These are phyloP conservation scores for Colletotrichum caudatum DNA, from an alignment of 2,329 filamentous ascomycete species.

Conservation along the genomic window DNA sequence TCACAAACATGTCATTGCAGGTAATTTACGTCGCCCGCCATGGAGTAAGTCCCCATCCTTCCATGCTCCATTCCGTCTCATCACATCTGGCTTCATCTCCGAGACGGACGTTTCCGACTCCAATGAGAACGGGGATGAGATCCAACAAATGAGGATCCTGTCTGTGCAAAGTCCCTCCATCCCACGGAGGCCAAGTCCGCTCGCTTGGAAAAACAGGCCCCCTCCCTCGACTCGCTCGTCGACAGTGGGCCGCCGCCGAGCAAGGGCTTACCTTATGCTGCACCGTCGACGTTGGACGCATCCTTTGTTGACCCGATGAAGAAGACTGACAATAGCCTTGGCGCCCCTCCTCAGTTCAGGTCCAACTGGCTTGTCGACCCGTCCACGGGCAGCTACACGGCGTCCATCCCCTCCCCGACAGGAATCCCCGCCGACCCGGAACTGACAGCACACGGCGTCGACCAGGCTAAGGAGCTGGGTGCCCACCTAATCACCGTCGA, in stretches of 20 bases:
- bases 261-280: not conserved
- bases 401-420: constrained; percentile 82
- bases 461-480: constrained; percentile 84
- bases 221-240: not conserved
- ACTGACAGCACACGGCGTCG: constrained; percentile 86
- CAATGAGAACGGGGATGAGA: not conserved
- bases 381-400: constrained; percentile 80
- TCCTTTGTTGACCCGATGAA: constrained; percentile 22
- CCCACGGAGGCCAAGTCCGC: not conserved
- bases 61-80: constrained; percentile 24
- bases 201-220: not conserved
- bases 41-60: constrained; percentile 68
- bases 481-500: constrained; percentile 70
- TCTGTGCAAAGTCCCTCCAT: not conserved
- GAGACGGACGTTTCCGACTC: constrained; percentile 27
- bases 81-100: constrained; percentile 32
- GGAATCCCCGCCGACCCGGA: constrained; percentile 89
- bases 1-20: constrained; percentile 70
- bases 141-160: constrained; percentile 1
- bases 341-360: constrained; percentile 74
- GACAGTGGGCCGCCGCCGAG: not conserved
- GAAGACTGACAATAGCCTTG: constrained; percentile 38
- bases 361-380: constrained; percentile 90
- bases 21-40: constrained; percentile 81
- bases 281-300: not conserved